phyloP scores from a whole-genome alignment of 2,329 filamentous ascomycete genomes.

The Ascocoryne sarcoides region DNA sequence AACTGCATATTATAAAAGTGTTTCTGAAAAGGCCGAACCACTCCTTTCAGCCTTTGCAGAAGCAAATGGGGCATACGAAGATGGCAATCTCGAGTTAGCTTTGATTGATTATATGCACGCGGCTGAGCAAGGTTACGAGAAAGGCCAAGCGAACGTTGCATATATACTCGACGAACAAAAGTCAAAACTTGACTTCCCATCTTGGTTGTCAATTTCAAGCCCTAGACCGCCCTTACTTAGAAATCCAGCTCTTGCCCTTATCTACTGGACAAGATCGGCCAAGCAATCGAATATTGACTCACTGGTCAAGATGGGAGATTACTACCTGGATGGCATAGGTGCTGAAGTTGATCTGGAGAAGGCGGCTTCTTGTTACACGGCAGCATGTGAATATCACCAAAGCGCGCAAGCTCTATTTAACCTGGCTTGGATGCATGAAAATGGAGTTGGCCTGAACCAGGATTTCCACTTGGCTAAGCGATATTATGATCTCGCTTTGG shows the following conservation, averaged over 20 bases:
- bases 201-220: slow-evolving; percentile 27
- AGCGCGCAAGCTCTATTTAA: slow-evolving; percentile 96
- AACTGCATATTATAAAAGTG: slow-evolving; percentile 57
- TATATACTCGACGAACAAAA: slow-evolving; percentile 59
- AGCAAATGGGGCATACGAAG: slow-evolving; percentile 56
- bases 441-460: slow-evolving; percentile 83
- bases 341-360: slow-evolving; percentile 66
- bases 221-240: slow-evolving; percentile 37
- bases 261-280: slow-evolving; percentile 93
- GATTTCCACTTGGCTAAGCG: slow-evolving; percentile 96
- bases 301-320: slow-evolving; percentile 96
- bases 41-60: slow-evolving; percentile 55
- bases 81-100: slow-evolving; percentile 55
- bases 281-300: slow-evolving; percentile 90
- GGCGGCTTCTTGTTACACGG: slow-evolving; percentile 85
- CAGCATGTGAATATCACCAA: slow-evolving; percentile 82
- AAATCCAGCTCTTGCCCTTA: slow-evolving; percentile 50
- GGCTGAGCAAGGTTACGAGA: slow-evolving; percentile 66
- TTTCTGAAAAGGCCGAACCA: slow-evolving; percentile 47
- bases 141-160: slow-evolving; percentile 62
- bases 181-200: slow-evolving; percentile 40
- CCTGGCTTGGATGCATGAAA: slow-evolving; percentile 98
- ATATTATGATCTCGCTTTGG: slow-evolving; percentile 87
- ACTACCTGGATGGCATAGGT: slow-evolving; percentile 80
- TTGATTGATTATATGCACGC: slow-evolving; percentile 62